Conservation (phyloP, 1,139 yeast species). For the Eremothecium gossypii region DNA sequence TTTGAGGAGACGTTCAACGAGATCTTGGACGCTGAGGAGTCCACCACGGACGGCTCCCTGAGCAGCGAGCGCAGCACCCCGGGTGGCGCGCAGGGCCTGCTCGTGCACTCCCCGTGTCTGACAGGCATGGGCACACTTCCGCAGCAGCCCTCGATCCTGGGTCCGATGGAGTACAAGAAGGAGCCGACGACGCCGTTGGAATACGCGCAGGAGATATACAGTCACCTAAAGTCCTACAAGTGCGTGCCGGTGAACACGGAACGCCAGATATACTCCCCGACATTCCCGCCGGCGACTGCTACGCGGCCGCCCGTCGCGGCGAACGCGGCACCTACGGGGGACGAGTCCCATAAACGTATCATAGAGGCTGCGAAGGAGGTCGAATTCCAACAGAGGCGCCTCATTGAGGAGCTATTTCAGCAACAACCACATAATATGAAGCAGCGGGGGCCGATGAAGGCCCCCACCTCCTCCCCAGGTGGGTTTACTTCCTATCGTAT, state of each 20-base stretch:
- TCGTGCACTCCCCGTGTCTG: constrained; percentile 1
- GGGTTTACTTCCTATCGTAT: background rate
- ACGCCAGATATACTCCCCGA: constrained; percentile 10
- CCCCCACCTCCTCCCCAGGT: constrained; percentile 1
- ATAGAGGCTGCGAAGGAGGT: constrained; percentile 19
- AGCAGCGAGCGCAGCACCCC: constrained; percentile 3
- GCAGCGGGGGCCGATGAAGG: background rate
- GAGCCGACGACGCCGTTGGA: constrained; percentile 22
- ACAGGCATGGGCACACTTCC: background rate
- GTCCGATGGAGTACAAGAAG: constrained; percentile 1
- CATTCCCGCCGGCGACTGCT: background rate
- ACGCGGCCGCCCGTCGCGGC: constrained; percentile 1
- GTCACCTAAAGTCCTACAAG: constrained; percentile 22
- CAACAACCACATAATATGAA: constrained; percentile 1
- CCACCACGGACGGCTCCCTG: background rate
- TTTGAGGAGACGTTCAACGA: constrained; percentile 22
- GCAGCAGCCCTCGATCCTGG: background rate
- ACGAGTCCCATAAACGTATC: constrained; percentile 6
- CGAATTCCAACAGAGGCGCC: constrained; percentile 18
- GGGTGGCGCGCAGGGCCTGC: background rate
- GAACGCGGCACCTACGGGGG: background rate
- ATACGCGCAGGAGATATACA: constrained; percentile 25
- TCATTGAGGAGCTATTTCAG: constrained; percentile 12
- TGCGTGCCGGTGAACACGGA: constrained; percentile 24
- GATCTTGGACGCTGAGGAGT: constrained; percentile 14